Conservation (phyloP, 371 early-diverging fungal genomes). For the Mortierella sp. region DNA sequence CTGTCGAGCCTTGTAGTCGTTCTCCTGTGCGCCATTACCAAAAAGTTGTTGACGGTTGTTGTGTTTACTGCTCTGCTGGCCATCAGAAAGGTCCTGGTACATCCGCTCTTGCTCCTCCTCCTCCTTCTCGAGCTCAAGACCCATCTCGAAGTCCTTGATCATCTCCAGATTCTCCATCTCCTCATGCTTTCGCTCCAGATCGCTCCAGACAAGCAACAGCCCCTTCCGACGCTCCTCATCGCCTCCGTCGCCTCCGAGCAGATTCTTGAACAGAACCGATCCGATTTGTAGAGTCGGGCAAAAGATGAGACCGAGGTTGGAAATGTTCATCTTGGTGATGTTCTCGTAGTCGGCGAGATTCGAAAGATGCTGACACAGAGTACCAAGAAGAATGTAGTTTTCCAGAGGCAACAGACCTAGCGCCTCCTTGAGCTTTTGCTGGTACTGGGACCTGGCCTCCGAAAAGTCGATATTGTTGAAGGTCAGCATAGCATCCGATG, state of each 20-base stretch:
- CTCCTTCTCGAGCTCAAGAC: constrained; percentile 23
- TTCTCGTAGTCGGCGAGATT: constrained; percentile 71
- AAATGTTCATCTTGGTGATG: constrained; percentile 82
- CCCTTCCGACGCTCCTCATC: constrained; percentile 30
- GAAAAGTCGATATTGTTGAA: constrained; percentile 37
- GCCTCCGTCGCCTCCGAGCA: constrained; percentile 45
- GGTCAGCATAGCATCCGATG: constrained; percentile 16
- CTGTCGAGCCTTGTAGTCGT: not conserved
- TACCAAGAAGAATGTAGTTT: constrained; percentile 43
- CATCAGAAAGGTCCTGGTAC: not conserved
- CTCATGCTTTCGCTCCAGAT: constrained; percentile 31
- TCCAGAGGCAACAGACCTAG: constrained; percentile 30
- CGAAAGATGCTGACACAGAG: constrained; percentile 76
- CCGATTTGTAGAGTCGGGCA: constrained; percentile 83
- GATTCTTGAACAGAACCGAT: constrained; percentile 70
- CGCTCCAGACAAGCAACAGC: constrained; percentile 30
- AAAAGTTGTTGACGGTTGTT: not conserved
- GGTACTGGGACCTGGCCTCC: not conserved
- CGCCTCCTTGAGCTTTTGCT: constrained; percentile 20
- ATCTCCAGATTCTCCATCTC: constrained; percentile 53
- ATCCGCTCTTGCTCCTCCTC: constrained; percentile 14
- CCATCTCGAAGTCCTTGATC: constrained; percentile 46
- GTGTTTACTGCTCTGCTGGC: too few species aligned
- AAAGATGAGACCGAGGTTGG: constrained; percentile 87
- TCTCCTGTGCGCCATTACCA: not conserved